Percentiles rank a stretch among this genome's conserved stretches.
These are phyloP conservation scores for Inga leiocalycina DNA, from an alignment of 306 rosid species.

Conservation along the genomic window DNA sequence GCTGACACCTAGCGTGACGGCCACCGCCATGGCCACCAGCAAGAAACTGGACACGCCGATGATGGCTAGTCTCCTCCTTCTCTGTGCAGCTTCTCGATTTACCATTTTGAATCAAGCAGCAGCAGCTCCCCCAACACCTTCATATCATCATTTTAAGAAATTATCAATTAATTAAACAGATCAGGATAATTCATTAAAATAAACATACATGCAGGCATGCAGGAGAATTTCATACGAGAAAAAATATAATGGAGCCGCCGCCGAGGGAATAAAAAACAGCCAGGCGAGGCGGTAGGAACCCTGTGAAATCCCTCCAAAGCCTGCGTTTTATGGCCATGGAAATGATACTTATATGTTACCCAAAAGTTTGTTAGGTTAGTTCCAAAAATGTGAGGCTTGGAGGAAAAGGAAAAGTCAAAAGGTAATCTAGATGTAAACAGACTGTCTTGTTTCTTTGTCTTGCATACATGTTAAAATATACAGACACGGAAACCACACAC, in stretches of 20 bases:
- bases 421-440: background rate
- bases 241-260: constrained; percentile 23
- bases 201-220: background rate
- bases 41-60: constrained; percentile 55
- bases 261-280: constrained; percentile 20
- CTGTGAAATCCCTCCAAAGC: constrained; percentile 30
- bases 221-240: background rate
- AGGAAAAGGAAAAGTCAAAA: constrained; percentile 33
- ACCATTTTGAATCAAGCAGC: constrained; percentile 38
- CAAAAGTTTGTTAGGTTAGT: constrained; percentile 32
- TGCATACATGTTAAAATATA: constrained; percentile 9
- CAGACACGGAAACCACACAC: constrained; percentile 12
- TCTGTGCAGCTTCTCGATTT: constrained; percentile 20
- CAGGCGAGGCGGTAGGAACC: constrained; percentile 9
- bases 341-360: background rate
- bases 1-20: constrained; percentile 43
- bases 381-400: constrained; percentile 40
- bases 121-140: constrained; percentile 45
- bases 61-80: constrained; percentile 37
- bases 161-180: too few relatives aligned
- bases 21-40: constrained; percentile 72
- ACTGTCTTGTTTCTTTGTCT: background rate
- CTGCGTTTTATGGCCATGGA: background rate
- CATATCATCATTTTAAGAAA: background rate
- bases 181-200: background rate